These are phyloP conservation scores for Leccinum variabile DNA, from an alignment of 1,284 basidiomycete species.

Conservation along the genomic window DNA sequence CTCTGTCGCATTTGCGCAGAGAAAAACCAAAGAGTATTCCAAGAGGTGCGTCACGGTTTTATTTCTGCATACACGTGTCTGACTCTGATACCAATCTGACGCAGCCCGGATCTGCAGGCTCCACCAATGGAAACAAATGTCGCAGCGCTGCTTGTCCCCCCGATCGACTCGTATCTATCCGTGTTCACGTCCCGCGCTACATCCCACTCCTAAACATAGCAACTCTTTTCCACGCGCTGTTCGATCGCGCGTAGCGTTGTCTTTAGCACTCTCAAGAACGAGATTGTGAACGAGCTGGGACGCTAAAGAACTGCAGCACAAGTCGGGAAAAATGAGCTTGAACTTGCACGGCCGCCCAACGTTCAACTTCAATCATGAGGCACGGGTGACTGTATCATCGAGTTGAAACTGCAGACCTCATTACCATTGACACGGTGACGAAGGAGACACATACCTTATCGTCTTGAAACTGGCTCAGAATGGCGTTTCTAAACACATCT, in stretches of 20 bases:
- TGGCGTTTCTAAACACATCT: too few relatives aligned
- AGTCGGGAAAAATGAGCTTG: too few relatives aligned
- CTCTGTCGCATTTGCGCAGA: conserved; percentile 60
- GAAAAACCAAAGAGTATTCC: conserved; percentile 77
- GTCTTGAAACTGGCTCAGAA: too few relatives aligned
- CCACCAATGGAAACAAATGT: conserved; percentile 86
- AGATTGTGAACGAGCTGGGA: conserved; percentile 76
- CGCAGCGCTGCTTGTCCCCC: conserved; percentile 85
- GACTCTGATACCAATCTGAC: too few relatives aligned
- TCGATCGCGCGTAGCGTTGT: conserved; percentile 91
- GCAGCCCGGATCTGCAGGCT: conserved; percentile 83
- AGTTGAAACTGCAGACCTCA: too few relatives aligned
- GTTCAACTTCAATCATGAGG: too few relatives aligned
- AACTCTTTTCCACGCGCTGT: conserved; percentile 61
- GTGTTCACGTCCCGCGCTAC: conserved; percentile 74
- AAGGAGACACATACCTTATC: too few relatives aligned
- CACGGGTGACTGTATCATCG: too few relatives aligned
- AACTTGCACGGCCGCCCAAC: too few relatives aligned
- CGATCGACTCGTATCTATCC: conserved; percentile 92
- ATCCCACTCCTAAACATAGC: conserved; percentile 74
- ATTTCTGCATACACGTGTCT: background rate
- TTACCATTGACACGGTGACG: too few relatives aligned
- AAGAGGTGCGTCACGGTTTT: conserved; percentile 56
- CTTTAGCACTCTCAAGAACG: conserved; percentile 90
- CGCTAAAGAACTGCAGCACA: too few relatives aligned